Base-by-base conservation (phyloP, 345 rosid genomes). In the Rhodomyrtus tomentosa region DNA sequence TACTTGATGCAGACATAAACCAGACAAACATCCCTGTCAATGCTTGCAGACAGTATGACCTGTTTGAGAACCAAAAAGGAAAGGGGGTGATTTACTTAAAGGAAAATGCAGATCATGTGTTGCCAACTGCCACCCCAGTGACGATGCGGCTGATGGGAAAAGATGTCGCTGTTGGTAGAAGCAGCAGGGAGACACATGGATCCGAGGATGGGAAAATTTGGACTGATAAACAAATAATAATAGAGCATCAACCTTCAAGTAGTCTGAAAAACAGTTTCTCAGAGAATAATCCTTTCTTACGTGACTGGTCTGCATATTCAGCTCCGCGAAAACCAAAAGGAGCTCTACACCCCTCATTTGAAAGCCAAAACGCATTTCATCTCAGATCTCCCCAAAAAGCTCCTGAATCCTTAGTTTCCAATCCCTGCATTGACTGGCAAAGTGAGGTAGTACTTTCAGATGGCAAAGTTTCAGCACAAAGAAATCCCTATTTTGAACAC, bases 61-160 rank as follows among this genome's bases (percentile, higher is more conserved):
- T 74, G 84, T 38, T 55, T 82, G 88, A 83, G 83, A 86, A 82
- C 85, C 55, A 42, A 81, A 85, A 58, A 49, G 89, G 83, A 32
- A 85, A 58, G 51, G 79, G 83, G 50, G 83, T 86, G 58, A 53
- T 84, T 72, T 84, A 54, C 80, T 81, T 74, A 10, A 48, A 81
- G 45, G 86, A 85, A 83, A 85, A 85, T 55, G 53, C 83, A 55
- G 90, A 84, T 82, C 84, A 74, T 49, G 84, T 87, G 87, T 74
- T 80, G 24, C 87, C 87, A 80, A 84, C 87, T 80, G 74, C 81
- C 24, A 82, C 88, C 25, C 92, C 87, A 82, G 84, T 91, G 86
- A 94, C 92, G 58, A 90, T 94, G 95, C 88, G 95, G 85, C 86
- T 94, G 86, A 93, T 94, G 95, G 95, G 96, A 73, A 93, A 94